Evolutionary conservation across 2,329 filamentous ascomycete genomes (phyloP), one percentile per base, ranked within the genome.

Genomic region (Ophiocordyceps camponoti-leonardi): DNA sequence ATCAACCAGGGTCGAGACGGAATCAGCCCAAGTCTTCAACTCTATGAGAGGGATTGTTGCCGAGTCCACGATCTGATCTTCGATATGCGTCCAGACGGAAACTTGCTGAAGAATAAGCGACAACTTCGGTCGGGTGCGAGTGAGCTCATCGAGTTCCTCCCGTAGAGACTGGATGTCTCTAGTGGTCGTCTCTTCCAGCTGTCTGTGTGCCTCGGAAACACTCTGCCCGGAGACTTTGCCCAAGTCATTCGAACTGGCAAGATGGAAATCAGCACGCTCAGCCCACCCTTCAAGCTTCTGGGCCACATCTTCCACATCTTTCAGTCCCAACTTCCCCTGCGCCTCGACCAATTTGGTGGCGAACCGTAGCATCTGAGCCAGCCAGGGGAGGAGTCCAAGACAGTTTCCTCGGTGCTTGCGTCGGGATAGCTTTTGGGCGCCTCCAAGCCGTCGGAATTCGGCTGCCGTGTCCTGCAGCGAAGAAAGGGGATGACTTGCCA

Each of bases 61-160:
- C 4, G 44, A 14, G 10, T 52, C 46, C 7, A 54, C 11, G 5
- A 45, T 46, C n/a, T 54, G 49, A 3, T 48, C 48, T 2, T 58
- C 56, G 22, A 60, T 46, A 19, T 65, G 58, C 5, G 77, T 68
- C 82, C 85, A 94, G 1, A 72, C 70, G 20, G 69, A 58, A 26
- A 92, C 68, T 49, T 90, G 81, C 39, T 69, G 62, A 11, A 88
- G 61, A 28, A 83, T 61, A 55, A 85, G 86, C 0, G 66, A 66
- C 11, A 87, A 60, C 42, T 77, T 72, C 8, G 79, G 75, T 23
- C 75, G 67, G 13, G 55, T 48, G 20, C 26, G 43, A 7, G 55
- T 65, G 54, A 49, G 61, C 1, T 57, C 56, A 12, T 61, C 52
- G 16, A 86, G 50, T n/a, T 67, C 59, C 4, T 48, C 35, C 13